Evolutionary conservation across 1,284 basidiomycete genomes (phyloP), one percentile per base, ranked within the genome.

Genomic region (Hymenochaete sp.): DNA sequence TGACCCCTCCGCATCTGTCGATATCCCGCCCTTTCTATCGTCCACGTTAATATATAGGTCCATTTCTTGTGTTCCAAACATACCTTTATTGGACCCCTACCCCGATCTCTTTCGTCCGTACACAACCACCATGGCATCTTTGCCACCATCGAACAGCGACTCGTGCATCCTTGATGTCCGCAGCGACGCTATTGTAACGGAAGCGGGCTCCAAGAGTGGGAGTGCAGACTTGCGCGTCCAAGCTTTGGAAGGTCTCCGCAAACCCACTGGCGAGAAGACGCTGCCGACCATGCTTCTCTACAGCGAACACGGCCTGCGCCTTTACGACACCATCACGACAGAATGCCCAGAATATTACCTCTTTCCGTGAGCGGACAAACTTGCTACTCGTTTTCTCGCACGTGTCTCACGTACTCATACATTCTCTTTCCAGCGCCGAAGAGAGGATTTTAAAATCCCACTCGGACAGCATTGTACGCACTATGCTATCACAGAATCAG

Each of bases 261-360:
- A 66, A 19, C 71, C 79, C 2, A 47, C 55, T 2, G 74, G 75
- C 44, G 62, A 73, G 52, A 84, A 81, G 59, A 72, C 73, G 13
- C 65, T 97, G 9, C 91, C 93, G 3, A 95, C 91, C 0, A 70
- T 90, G 58, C 74, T 96, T 11, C 72, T 96, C 8, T 96, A 96
- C 63, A 81, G 93, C 56, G 88, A 93, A 59, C 71, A 67, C 21
- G 93, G 93, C 2, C 69, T 97, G 44, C 71, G 75, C 56, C 68
- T 92, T 13, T 93, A 91, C 65, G 89, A 92, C 65, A 71, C 75
- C 42, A 88, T 95, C 49, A 93, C 90, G 0, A 82, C 83, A 11
- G 67, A 81, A 33, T 86, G 76, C 0, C 72, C 78, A 7, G 91
- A 93, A 54, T 97, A 98, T 62, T 98, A 98, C 60, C 70, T 72